These are phyloP conservation scores for Coemansia sp. DNA, from an alignment of 192 early-diverging fungal species.

Conservation along the genomic window DNA sequence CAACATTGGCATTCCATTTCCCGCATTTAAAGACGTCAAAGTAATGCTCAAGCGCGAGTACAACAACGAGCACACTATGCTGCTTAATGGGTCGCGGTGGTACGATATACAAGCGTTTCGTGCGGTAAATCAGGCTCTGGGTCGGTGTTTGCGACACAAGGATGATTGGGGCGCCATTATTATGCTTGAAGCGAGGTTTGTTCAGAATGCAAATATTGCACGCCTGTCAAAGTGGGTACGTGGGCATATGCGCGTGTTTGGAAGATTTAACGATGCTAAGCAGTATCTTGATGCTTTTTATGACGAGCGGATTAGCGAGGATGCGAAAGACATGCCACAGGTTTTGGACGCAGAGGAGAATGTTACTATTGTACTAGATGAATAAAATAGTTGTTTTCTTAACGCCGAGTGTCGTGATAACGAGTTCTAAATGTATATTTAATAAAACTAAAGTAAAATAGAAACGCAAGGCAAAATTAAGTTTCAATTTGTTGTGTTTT, in stretches of 20 bases:
- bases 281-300: constrained; percentile 29
- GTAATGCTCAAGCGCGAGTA: constrained; percentile 56
- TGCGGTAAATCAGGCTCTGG: constrained; percentile 62
- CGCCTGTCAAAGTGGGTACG: constrained; percentile 57
- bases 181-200: constrained; percentile 60
- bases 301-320: constrained; percentile 11
- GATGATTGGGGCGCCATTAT: constrained; percentile 63
- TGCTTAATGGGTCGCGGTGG: constrained; percentile 56
- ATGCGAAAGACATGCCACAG: too few relatives aligned
- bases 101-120: constrained; percentile 62
- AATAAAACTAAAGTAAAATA: too few relatives aligned
- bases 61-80: constrained; percentile 35
- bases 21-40: constrained; percentile 52
- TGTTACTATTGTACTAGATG: background rate
- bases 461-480: too few relatives aligned
- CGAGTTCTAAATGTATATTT: too few relatives aligned
- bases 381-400: background rate
- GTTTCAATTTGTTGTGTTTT: too few relatives aligned
- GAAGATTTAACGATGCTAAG: constrained; percentile 22
- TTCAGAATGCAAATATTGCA: constrained; percentile 14
- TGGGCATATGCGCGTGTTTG: constrained; percentile 16
- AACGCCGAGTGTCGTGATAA: too few relatives aligned
- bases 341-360: background rate
- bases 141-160: constrained; percentile 60
- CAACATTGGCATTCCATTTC: constrained; percentile 61